Conservation (phyloP, 768 basidiomycete genomes). For the Lepiota brunneoincarnata region DNA sequence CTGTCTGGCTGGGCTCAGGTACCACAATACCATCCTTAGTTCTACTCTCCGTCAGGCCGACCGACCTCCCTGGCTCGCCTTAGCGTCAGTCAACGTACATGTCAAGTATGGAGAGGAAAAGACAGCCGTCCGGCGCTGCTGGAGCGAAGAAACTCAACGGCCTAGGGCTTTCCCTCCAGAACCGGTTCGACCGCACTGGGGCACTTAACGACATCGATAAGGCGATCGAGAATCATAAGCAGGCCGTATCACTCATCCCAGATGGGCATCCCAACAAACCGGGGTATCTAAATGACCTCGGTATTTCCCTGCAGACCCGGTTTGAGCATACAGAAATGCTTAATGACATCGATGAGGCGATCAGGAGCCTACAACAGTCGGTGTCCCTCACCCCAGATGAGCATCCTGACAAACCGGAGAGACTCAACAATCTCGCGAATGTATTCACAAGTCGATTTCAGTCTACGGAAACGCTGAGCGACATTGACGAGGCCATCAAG, state of each 20-base stretch:
- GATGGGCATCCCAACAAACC: not conserved
- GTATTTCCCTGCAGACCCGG: not conserved
- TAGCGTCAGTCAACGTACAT: too few relatives aligned
- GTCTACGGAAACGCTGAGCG: not conserved
- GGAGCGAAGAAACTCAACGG: not conserved
- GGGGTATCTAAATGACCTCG: not conserved
- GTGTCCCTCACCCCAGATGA: not conserved
- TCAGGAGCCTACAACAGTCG: not conserved
- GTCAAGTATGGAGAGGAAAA: too few relatives aligned
- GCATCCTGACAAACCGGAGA: not conserved
- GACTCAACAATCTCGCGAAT: slow-evolving; percentile 1
- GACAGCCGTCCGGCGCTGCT: too few relatives aligned
- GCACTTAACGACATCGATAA: slow-evolving; percentile 19
- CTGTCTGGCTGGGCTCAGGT: too few relatives aligned
- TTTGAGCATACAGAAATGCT: not conserved
- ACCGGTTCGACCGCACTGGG: slow-evolving; percentile 17
- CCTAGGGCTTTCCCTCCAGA: slow-evolving; percentile 13
- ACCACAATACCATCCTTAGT: too few relatives aligned
- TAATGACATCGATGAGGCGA: not conserved
- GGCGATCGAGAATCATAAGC: slow-evolving; percentile 13
- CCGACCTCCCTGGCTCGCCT: too few relatives aligned
- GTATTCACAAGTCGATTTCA: not conserved
- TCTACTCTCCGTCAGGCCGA: too few relatives aligned
- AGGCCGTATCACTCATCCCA: slow-evolving; percentile 13
- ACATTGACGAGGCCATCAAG: not conserved